Percentiles rank a stretch among this genome's conserved stretches.
These are phyloP conservation scores for Vaucheria bursata DNA, from an alignment of 352 stramenopile species.

Conservation along the genomic window DNA sequence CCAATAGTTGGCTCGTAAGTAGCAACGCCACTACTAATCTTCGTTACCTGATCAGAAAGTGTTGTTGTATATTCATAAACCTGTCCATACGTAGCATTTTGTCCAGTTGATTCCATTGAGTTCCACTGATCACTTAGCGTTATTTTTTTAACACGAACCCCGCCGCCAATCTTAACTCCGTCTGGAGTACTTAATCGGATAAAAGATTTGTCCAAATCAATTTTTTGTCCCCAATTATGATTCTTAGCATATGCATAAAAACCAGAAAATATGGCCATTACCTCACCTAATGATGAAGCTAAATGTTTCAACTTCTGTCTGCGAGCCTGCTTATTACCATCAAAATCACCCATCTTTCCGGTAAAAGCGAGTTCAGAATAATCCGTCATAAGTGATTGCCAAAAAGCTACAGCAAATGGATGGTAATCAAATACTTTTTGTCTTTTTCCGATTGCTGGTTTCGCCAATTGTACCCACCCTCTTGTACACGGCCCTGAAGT, in stretches of 20 bases:
- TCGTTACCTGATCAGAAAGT: background rate
- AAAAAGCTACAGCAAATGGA: background rate
- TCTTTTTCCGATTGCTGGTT: too few species aligned
- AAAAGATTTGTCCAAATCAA: background rate
- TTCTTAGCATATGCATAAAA: background rate
- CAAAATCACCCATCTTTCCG: background rate
- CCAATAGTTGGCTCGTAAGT: background rate
- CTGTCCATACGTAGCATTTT: background rate
- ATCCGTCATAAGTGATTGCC: too few species aligned
- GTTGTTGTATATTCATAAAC: background rate
- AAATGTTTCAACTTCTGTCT: background rate
- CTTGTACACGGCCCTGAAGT: background rate
- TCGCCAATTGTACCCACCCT: too few species aligned
- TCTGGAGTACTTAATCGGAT: background rate
- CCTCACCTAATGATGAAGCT: background rate
- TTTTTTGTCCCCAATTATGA: background rate
- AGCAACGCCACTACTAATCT: background rate
- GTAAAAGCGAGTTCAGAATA: background rate
- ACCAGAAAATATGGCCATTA: background rate
- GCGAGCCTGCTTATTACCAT: background rate
- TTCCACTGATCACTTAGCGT: background rate
- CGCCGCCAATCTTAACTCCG: background rate
- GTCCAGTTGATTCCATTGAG: background rate
- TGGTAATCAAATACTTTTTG: too few species aligned
- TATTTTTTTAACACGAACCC: background rate